Evolutionary conservation across 2,329 filamentous ascomycete species (phyloP).

Genomic region (Aspergillus aculeatinus): DNA sequence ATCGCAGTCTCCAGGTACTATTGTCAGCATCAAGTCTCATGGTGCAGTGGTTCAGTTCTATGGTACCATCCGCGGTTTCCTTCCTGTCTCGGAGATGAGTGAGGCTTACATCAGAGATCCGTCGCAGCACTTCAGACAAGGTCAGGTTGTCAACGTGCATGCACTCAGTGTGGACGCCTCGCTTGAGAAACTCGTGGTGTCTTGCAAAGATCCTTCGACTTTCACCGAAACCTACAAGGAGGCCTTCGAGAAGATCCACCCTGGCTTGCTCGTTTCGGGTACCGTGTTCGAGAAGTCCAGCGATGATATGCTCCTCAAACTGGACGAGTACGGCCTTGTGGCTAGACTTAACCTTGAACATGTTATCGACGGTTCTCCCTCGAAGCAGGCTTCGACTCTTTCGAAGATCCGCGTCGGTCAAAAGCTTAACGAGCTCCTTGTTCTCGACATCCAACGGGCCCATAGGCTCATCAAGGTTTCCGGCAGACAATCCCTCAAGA

Average conservation of each 20-base stretch:
- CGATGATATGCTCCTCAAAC: slow-evolving; percentile 73
- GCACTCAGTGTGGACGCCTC: slow-evolving; percentile 77
- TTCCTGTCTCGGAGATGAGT: slow-evolving; percentile 96
- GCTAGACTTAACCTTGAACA: slow-evolving; percentile 76
- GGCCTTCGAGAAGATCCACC: slow-evolving; percentile 69
- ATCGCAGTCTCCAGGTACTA: slow-evolving; percentile 78
- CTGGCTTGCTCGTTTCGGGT: slow-evolving; percentile 74
- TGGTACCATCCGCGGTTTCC: slow-evolving; percentile 75
- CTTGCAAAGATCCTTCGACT: slow-evolving; percentile 83
- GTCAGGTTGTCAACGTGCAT: slow-evolving; percentile 88
- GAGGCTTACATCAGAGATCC: slow-evolving; percentile 92
- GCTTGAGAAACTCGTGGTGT: slow-evolving; percentile 73
- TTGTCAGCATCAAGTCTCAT: slow-evolving; percentile 73
- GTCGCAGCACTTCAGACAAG: slow-evolving; percentile 80
- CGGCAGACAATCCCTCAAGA: slow-evolving; percentile 78
- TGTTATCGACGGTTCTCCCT: slow-evolving; percentile 76
- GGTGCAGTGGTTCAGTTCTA: slow-evolving; percentile 95
- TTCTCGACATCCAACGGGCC: slow-evolving; percentile 80
- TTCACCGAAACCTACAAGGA: slow-evolving; percentile 74
- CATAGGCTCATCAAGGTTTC: slow-evolving; percentile 74
- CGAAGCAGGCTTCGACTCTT: slow-evolving; percentile 73
- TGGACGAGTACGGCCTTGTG: slow-evolving; percentile 71
- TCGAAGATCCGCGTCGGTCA: slow-evolving; percentile 84
- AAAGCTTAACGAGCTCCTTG: slow-evolving; percentile 74
- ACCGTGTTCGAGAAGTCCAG: slow-evolving; percentile 79